phyloP scores from a whole-genome alignment of 352 stramenopile species.

The Hyaloperonospora arabidopsidis region DNA sequence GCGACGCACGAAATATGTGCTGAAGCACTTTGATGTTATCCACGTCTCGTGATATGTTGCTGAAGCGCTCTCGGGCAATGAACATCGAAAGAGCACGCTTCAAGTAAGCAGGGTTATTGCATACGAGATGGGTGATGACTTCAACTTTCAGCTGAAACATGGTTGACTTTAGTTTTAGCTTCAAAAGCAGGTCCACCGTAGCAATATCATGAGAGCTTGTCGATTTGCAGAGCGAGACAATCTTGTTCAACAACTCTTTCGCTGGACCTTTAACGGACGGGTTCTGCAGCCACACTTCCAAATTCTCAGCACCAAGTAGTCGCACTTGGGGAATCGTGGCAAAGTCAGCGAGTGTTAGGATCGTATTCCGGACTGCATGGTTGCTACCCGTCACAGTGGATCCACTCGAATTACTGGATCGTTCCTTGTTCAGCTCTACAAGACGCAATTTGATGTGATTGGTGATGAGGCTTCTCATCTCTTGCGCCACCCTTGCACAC shows the following conservation, averaged over 20 bases:
- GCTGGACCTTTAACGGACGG: slow-evolving; percentile 62
- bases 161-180: slow-evolving; percentile 81
- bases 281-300: slow-evolving; percentile 76
- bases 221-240: slow-evolving; percentile 62
- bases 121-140: slow-evolving; percentile 71
- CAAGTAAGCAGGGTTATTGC: slow-evolving; percentile 61
- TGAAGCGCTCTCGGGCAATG: slow-evolving; percentile 65
- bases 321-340: slow-evolving; percentile 49
- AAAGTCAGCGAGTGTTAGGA: slow-evolving; percentile 66
- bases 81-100: slow-evolving; percentile 59
- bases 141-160: slow-evolving; percentile 86
- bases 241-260: slow-evolving; percentile 64
- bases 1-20: slow-evolving; percentile 73
- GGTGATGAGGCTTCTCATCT: slow-evolving; percentile 59
- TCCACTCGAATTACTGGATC: slow-evolving; percentile 15
- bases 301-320: slow-evolving; percentile 61
- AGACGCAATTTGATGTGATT: slow-evolving; percentile 61
- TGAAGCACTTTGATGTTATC: slow-evolving; percentile 88
- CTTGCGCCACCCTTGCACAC: slow-evolving; percentile 28
- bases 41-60: slow-evolving; percentile 79
- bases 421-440: slow-evolving; percentile 64
- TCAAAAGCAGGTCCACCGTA: slow-evolving; percentile 67
- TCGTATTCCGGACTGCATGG: slow-evolving; percentile 62
- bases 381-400: slow-evolving; percentile 31
- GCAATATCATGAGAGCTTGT: slow-evolving; percentile 47